Evolutionary conservation across 208 protist genomes (phyloP).

Genomic region (Trypanosoma mega): DNA sequence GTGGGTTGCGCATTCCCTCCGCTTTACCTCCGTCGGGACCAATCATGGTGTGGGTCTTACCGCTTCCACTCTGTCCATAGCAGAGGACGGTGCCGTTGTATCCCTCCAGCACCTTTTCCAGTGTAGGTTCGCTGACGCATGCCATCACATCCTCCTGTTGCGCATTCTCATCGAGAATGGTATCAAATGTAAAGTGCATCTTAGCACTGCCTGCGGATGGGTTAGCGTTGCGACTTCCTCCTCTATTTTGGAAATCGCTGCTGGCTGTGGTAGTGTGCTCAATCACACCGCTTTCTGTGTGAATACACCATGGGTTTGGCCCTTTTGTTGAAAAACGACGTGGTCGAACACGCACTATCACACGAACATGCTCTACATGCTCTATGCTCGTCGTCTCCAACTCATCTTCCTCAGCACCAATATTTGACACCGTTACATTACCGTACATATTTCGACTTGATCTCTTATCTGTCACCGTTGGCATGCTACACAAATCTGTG

Average conservation of each 20-base stretch:
- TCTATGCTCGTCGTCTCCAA: neutral
- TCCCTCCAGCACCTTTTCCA: constrained; percentile 63
- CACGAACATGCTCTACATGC: constrained; percentile 22
- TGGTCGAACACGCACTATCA: constrained; percentile 55
- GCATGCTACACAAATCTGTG: no score
- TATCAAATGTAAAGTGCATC: constrained; percentile 65
- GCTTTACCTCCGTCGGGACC: constrained; percentile 39
- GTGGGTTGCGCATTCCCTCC: neutral
- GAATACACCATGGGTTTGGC: constrained; percentile 25
- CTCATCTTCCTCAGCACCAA: neutral
- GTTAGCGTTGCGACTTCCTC: neutral
- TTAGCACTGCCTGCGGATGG: constrained; percentile 5
- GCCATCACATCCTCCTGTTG: constrained; percentile 71
- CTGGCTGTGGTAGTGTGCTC: constrained; percentile 27
- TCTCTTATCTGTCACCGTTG: no score
- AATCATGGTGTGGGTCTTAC: constrained; percentile 89
- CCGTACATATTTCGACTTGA: no score
- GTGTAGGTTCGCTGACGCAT: constrained; percentile 43
- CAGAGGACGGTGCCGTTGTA: constrained; percentile 85
- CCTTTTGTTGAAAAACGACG: neutral
- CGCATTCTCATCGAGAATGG: constrained; percentile 51
- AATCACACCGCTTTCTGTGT: constrained; percentile 20
- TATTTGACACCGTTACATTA: neutral
- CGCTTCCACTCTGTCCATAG: constrained; percentile 92
- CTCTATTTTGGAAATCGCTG: no score